Percentiles rank a stretch among this genome's conserved stretches.
phyloP scores from a whole-genome alignment of 345 rosid genomes.

The Iberis pinnata region DNA sequence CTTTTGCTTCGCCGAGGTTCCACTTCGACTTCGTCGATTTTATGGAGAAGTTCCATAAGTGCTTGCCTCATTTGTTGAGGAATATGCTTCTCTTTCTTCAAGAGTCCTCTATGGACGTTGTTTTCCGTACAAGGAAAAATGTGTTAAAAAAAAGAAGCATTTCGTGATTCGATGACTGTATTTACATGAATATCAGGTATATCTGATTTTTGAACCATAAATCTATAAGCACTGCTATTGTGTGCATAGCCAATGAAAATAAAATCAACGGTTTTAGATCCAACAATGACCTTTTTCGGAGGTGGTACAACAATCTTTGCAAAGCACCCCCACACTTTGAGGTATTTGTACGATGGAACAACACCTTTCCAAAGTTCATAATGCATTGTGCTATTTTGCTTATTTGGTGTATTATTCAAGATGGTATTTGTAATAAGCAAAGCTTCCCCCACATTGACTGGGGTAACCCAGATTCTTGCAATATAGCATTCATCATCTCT shows the following conservation, averaged over 20 bases:
- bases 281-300: not conserved
- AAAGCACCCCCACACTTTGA: no score
- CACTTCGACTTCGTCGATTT: no score
- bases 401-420: no score
- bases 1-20: not conserved
- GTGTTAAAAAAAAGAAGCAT: not conserved
- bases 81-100: not conserved
- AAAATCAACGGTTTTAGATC: not conserved
- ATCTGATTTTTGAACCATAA: not conserved
- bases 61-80: not conserved
- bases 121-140: not conserved
- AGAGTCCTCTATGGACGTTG: not conserved
- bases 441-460: no score
- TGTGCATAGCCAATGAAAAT: not conserved
- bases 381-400: no score
- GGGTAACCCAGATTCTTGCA: no score
- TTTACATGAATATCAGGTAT: not conserved
- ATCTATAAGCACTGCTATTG: not conserved
- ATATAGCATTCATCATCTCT: no score
- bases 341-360: no score
- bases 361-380: no score
- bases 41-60: not conserved
- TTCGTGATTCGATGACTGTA: not conserved
- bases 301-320: no score
- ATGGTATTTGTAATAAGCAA: no score